Base-by-base conservation (phyloP, 257 asterid genomes). In the Penstemon eatonii region DNA sequence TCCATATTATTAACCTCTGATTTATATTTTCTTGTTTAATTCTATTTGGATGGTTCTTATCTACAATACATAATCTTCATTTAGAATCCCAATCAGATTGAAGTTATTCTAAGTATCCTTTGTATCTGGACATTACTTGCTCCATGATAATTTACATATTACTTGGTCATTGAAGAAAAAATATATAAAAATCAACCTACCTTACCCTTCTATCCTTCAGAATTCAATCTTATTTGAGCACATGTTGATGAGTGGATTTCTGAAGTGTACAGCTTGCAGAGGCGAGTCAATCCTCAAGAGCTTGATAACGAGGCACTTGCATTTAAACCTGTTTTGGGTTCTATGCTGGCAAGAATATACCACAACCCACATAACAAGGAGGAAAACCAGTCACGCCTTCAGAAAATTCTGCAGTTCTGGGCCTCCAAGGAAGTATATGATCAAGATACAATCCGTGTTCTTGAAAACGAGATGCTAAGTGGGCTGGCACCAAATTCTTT, bases 291-390 rank as follows among this genome's bases (percentile, higher is more conserved):
- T 49, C 96, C 91, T 37, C 90, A 66, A 36, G 99, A 93, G 71
- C 89, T 87, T 18, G 99, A 93, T 77, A 90, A 84, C 3, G 97
- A 93, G 87, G 96, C 97, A 47, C 86, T 85, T 79, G 96, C 97
- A 63, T 93, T 93, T 76, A 87, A 83, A 84, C 96, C 99, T 0
- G 96, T 93, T 73, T 73, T 93, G 87, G 96, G 96, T 38, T 85
- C 99, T 46, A 93, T 93, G 96, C 82, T 93, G 63, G 91, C 84
- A 1, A 85, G 96, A 87, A 79, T 90, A 60, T 93, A 85, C 85
- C 95, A 88, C 80, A 93, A 90, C 78, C 99, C 84, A 25, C 89
- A 84, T 46, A 90, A 90, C 84, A 88, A 83, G 85, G 99, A 93
- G 60, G 99, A 93, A 81, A 90, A 93, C 72, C 99, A 93, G 84